A percentile compares a stretch with the other conserved stretches of the same genome.
Conservation (phyloP, 2,329 filamentous ascomycete species). For the Ambrosiella cleistominuta region DNA sequence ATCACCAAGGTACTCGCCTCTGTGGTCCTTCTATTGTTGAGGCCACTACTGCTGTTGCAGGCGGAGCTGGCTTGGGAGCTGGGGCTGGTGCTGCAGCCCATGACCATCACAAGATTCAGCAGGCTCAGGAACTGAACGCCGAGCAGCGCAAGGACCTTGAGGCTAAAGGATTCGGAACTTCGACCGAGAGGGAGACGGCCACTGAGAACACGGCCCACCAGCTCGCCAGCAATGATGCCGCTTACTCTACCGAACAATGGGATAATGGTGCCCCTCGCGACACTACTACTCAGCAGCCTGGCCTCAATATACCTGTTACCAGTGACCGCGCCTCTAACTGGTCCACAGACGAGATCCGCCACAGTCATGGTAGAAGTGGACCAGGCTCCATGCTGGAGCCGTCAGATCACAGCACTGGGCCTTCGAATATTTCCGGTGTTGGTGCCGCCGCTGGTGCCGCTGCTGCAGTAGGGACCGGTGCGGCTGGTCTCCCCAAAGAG, state of each 20-base stretch:
- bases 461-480: background rate
- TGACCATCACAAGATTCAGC: background rate
- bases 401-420: background rate
- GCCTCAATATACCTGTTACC: background rate
- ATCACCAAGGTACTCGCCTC: background rate
- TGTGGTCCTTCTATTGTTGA: background rate
- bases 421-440: background rate
- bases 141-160: constrained; percentile 2
- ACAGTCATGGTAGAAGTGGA: background rate
- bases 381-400: background rate
- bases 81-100: constrained; percentile 4
- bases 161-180: constrained; percentile 1
- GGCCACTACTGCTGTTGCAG: background rate
- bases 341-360: constrained; percentile 12
- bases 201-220: background rate
- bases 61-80: background rate
- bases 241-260: constrained; percentile 2
- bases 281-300: background rate
- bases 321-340: constrained; percentile 6
- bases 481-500: background rate
- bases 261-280: background rate
- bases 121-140: background rate
- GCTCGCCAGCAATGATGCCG: background rate
- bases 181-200: background rate
- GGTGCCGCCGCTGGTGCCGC: constrained; percentile 1